Evolutionary conservation across 768 basidiomycete species (phyloP).

Genomic region (Gymnopilus junonius): DNA sequence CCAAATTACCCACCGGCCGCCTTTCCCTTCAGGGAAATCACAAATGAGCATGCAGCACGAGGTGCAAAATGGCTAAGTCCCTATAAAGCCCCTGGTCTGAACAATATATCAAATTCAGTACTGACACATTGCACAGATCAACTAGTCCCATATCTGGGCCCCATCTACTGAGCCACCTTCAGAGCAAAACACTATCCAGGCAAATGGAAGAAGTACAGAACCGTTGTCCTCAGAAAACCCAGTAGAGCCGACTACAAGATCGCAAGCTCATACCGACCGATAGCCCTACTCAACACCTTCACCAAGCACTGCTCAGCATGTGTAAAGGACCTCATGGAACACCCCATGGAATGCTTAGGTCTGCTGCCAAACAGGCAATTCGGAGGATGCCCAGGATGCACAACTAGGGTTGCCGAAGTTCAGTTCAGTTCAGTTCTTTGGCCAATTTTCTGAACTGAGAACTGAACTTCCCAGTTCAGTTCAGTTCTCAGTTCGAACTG

Average conservation of each 20-base stretch:
- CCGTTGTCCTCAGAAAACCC: conserved; percentile 38
- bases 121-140: background rate
- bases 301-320: conserved; percentile 30
- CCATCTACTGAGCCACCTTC: background rate
- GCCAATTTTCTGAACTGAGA: too few species aligned
- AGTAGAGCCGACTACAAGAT: conserved; percentile 35
- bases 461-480: too few species aligned
- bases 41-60: too few species aligned
- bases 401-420: too few species aligned
- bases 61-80: too few species aligned
- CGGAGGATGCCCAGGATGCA: conserved; percentile 40
- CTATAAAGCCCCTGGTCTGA: background rate
- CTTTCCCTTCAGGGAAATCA: too few species aligned
- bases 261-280: conserved; percentile 39
- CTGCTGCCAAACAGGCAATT: conserved; percentile 41
- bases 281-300: conserved; percentile 37
- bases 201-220: conserved; percentile 26
- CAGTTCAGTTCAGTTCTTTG: too few species aligned
- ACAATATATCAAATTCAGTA: background rate
- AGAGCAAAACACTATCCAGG: background rate
- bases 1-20: too few species aligned
- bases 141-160: background rate
- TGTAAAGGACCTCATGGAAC: conserved; percentile 15
- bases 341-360: conserved; percentile 31
- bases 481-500: too few species aligned